Base-by-base conservation (phyloP, 129 eudicot species). In the Lactuca sativa region DNA sequence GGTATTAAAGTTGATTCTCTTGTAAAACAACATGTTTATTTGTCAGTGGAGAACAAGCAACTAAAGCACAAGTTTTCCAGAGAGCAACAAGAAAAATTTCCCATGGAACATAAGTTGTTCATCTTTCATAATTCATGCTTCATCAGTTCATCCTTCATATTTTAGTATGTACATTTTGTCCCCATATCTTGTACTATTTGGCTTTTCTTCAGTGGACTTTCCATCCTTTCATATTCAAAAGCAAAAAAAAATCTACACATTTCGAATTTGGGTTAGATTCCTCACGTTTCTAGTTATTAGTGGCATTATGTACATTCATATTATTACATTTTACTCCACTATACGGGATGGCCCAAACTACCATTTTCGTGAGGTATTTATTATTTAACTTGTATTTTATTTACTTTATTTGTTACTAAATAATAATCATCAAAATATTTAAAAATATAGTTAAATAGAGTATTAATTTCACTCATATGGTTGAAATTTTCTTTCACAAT, bases 171-270 rank as follows among this genome's bases (percentile, higher is more conserved):
- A 59, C 30, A 25, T 25, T 25, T 25, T 25, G 30, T 25, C 30
- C 30, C 30, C 2, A 25, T 25, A 25, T 25, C 80, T 71, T 66
- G 74, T 71, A 71, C 73, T 64, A 56, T 59, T 49, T 77, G 49
- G 56, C 78, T 63, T 71, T 52, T 79, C 49, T 75, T 67, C 88
- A 92, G 98, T 92, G 98, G 98, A 86, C 95, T 59, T 92, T 92
- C 80, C 90, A 86, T 81, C 98, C 98, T 59, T 92, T 92, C 79
- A 81, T 92, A 74, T 67, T 86, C 81, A 92, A 92, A 83, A 89
- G 78, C 82, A 92, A 92, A 80, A 92, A 80, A 92, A 86, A 82
- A 85, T 92, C 76, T 92, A 92, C 86, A 92, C 98, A 63, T 96
- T 92, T 55, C 86, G 89, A 41, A 56, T 92, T 57, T 92, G 98